Evolutionary conservation across 257 asterid species (phyloP).

Genomic region (Solanum chiquidenum): DNA sequence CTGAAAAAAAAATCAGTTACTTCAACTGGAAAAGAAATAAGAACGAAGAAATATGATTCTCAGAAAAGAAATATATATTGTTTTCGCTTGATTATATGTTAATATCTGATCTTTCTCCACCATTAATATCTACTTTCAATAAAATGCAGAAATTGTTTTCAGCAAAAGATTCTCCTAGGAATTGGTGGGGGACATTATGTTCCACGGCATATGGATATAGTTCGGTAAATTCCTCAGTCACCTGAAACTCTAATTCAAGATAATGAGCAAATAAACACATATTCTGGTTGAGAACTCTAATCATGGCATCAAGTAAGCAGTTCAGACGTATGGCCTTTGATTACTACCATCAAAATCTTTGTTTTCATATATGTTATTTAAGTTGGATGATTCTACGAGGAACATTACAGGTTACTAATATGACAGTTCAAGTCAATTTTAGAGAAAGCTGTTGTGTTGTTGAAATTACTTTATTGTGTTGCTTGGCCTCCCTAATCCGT

Average conservation of each 20-base stretch:
- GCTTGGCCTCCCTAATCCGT: not conserved
- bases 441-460: not conserved
- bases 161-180: conserved; percentile 22
- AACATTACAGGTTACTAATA: not conserved
- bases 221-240: conserved; percentile 13
- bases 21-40: not conserved
- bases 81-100: not conserved
- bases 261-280: not conserved
- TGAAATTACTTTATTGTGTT: not conserved
- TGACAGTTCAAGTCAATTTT: not conserved
- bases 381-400: not conserved
- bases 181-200: conserved; percentile 34
- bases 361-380: not conserved
- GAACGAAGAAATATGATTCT: not conserved
- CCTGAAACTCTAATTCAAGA: not conserved
- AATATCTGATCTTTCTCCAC: not conserved
- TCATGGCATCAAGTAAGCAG: not conserved
- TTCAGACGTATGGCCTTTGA: not conserved
- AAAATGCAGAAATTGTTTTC: not conserved
- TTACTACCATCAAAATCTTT: not conserved
- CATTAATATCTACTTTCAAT: not conserved
- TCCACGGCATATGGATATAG: conserved; percentile 30
- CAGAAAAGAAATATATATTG: not conserved
- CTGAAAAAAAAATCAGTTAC: not conserved
- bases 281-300: not conserved